Conservation (phyloP, 176 grass and related monocot species). For the Hyparrhenia diplandra region DNA sequence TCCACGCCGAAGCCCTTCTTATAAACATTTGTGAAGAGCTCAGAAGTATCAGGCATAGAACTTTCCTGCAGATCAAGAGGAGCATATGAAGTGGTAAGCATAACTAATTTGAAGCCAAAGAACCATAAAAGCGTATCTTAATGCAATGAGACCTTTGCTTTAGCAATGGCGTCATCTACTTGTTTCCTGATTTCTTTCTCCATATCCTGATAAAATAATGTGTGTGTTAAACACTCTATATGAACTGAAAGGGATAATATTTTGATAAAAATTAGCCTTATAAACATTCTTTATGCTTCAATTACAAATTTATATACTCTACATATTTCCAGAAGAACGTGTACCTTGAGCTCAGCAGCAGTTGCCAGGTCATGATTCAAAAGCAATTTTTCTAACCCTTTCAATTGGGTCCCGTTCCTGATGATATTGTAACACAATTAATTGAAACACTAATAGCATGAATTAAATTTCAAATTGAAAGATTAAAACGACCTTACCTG, state of each 20-base stretch:
- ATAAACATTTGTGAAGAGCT: slow-evolving; percentile 88
- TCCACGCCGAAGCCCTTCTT: slow-evolving; percentile 72
- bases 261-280: background rate
- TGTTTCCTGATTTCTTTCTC: slow-evolving; percentile 95
- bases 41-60: slow-evolving; percentile 79
- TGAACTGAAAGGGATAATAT: background rate
- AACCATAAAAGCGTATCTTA: background rate
- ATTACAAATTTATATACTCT: background rate
- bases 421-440: slow-evolving; percentile 23
- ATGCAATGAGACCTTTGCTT: slow-evolving; percentile 68
- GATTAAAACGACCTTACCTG: slow-evolving; percentile 51
- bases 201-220: slow-evolving; percentile 56
- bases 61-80: slow-evolving; percentile 60
- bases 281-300: background rate
- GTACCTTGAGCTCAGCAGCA: slow-evolving; percentile 86
- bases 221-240: background rate
- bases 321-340: background rate
- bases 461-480: slow-evolving; percentile 10
- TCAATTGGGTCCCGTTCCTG: slow-evolving; percentile 96
- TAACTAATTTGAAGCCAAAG: slow-evolving; percentile 1
- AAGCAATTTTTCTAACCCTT: slow-evolving; percentile 88
- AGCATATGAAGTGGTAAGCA: slow-evolving; percentile 26
- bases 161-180: slow-evolving; percentile 79
- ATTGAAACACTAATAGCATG: background rate
- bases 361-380: slow-evolving; percentile 72